A percentile compares a stretch with the other conserved stretches of the same genome.
Evolutionary conservation across 176 grass and related monocot species (phyloP).

Genomic region (Juncus effusus): DNA sequence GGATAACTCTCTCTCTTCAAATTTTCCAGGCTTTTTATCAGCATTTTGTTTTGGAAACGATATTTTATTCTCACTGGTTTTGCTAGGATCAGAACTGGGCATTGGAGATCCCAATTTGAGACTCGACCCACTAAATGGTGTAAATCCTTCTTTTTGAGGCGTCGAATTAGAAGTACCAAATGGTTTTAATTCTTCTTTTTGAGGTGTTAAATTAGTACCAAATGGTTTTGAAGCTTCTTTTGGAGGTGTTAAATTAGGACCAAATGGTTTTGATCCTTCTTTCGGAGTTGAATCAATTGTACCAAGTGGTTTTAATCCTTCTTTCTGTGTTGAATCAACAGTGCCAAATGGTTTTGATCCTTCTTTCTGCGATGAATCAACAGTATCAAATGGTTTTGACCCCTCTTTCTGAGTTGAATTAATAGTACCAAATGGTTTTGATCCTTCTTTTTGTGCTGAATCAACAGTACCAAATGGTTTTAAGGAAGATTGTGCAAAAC

Average conservation of each 20-base stretch:
- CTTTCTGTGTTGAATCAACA: slow-evolving; percentile 18
- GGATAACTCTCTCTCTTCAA: slow-evolving; percentile 27
- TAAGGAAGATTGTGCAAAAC: not conserved
- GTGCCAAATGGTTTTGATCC: slow-evolving; percentile 34
- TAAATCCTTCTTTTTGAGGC: slow-evolving; percentile 29
- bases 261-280: slow-evolving; percentile 37
- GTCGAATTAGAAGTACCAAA: slow-evolving; percentile 17
- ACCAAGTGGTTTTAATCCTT: slow-evolving; percentile 3
- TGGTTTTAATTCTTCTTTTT: slow-evolving; percentile 41
- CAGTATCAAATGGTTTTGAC: slow-evolving; percentile 2
- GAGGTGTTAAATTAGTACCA: slow-evolving; percentile 22
- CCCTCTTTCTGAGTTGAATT: slow-evolving; percentile 25
- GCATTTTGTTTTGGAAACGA: slow-evolving; percentile 33
- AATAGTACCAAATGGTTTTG: slow-evolving; percentile 29
- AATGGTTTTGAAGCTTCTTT: slow-evolving; percentile 18
- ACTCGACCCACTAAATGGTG: slow-evolving; percentile 26
- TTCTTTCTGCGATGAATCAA: slow-evolving; percentile 37
- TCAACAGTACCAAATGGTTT: slow-evolving; percentile 20
- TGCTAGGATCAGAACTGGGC: slow-evolving; percentile 41
- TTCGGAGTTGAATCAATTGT: slow-evolving; percentile 33
- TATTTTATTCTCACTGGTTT: slow-evolving; percentile 34
- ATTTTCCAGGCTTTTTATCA: slow-evolving; percentile 37
- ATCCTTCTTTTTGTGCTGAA: slow-evolving; percentile 44
- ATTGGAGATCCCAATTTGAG: slow-evolving; percentile 40
- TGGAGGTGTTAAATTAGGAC: slow-evolving; percentile 8